Evolutionary conservation across 129 eudicot species (phyloP).

Genomic region (Smallanthus sonchifolius): DNA sequence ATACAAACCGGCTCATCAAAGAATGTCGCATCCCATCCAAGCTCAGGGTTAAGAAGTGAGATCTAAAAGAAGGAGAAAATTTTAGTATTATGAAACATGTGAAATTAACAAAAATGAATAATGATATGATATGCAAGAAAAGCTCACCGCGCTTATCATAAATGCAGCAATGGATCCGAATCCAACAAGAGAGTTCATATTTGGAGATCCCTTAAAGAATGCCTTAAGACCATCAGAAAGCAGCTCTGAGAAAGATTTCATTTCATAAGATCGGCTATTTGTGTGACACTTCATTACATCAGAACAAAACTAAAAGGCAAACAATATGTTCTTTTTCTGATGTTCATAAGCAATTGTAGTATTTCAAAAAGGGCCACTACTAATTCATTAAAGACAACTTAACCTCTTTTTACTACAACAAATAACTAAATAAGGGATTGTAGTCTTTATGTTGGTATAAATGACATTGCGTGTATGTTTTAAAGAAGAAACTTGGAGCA

Average conservation of each 20-base stretch:
- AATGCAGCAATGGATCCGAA: constrained; percentile 93
- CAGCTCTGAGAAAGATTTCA: constrained; percentile 44
- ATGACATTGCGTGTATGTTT: background rate
- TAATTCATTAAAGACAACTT: background rate
- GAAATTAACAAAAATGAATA: constrained; percentile 4
- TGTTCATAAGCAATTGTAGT: background rate
- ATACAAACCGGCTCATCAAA: constrained; percentile 92
- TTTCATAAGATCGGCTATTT: background rate
- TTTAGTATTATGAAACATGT: constrained; percentile 11
- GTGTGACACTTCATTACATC: background rate
- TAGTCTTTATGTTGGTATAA: background rate
- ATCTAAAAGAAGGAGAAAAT: constrained; percentile 41
- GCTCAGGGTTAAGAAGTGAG: constrained; percentile 84
- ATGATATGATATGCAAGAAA: constrained; percentile 11
- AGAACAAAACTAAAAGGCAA: background rate
- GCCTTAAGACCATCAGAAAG: constrained; percentile 78
- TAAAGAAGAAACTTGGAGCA: constrained; percentile 11
- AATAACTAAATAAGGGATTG: background rate
- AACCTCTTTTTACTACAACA: background rate
- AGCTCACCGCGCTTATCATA: constrained; percentile 68
- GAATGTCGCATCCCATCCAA: constrained; percentile 88
- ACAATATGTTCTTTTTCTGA: background rate
- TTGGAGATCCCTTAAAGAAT: constrained; percentile 78
- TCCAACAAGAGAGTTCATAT: constrained; percentile 97
- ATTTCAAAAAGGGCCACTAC: background rate